Evolutionary conservation across 495 filamentous ascomycete genomes (phyloP).

Genomic region (Penicillium ochrochloron): DNA sequence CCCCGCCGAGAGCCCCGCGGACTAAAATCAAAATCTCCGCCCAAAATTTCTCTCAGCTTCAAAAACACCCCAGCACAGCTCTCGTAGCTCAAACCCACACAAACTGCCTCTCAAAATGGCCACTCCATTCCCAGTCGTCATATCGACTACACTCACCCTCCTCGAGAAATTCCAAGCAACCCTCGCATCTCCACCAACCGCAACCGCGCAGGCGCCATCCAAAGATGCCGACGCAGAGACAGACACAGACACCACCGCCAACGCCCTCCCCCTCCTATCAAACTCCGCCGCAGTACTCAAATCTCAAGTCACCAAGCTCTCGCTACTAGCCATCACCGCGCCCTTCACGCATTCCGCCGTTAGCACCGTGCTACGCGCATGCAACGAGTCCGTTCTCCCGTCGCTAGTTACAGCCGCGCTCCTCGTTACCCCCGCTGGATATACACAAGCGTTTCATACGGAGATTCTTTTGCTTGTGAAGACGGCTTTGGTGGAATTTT

Average conservation of each 20-base stretch:
- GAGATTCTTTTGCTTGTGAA: constrained; percentile 49
- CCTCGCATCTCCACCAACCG: constrained; percentile 32
- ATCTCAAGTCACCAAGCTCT: constrained; percentile 85
- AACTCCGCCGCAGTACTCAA: constrained; percentile 69
- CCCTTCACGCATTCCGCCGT: constrained; percentile 84
- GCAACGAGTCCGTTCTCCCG: constrained; percentile 69
- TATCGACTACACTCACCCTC: constrained; percentile 40
- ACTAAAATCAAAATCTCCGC: constrained; percentile 16
- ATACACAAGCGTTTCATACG: constrained; percentile 61
- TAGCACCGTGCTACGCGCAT: constrained; percentile 63
- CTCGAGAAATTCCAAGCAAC: constrained; percentile 45
- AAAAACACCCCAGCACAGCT: constrained; percentile 10
- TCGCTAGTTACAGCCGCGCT: constrained; percentile 71
- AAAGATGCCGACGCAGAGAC: constrained; percentile 40
- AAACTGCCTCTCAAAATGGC: constrained; percentile 38
- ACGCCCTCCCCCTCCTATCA: constrained; percentile 63
- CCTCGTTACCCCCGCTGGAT: constrained; percentile 59
- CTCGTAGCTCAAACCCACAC: too few relatives aligned
- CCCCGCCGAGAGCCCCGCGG: constrained; percentile 44
- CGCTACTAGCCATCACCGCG: constrained; percentile 78
- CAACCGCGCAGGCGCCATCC: constrained; percentile 17
- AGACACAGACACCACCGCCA: background rate
- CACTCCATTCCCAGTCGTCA: constrained; percentile 36
- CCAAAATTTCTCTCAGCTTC: constrained; percentile 34
- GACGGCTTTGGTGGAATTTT: constrained; percentile 46